Evolutionary conservation across 768 basidiomycete species (phyloP).

Genomic region (Infundibulicybe gibba): DNA sequence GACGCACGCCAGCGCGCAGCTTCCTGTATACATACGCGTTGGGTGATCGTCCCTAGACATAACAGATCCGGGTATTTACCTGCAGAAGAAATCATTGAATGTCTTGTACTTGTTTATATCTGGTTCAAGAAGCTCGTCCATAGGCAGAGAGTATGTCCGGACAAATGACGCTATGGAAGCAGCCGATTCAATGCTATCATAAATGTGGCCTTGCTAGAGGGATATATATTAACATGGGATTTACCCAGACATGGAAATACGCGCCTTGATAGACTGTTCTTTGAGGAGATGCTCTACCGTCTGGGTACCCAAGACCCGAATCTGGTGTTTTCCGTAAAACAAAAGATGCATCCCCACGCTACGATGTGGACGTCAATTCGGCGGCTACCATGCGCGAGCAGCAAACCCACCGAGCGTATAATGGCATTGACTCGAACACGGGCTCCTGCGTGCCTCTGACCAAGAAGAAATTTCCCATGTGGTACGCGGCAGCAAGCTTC

Average conservation of each 20-base stretch:
- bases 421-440: slow-evolving; percentile 74
- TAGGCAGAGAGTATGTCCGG: slow-evolving; percentile 47
- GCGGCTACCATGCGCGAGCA: slow-evolving; percentile 5
- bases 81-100: slow-evolving; percentile 80
- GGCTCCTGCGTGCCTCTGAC: slow-evolving; percentile 43
- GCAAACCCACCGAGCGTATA: slow-evolving; percentile 46
- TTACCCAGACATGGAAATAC: slow-evolving; percentile 1
- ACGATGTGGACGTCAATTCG: not conserved
- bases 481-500: slow-evolving; percentile 45
- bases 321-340: slow-evolving; percentile 54
- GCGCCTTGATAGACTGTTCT: slow-evolving; percentile 52
- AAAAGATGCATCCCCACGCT: slow-evolving; percentile 74
- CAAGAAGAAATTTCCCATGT: slow-evolving; percentile 57
- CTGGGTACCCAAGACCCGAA: slow-evolving; percentile 43
- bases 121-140: slow-evolving; percentile 58
- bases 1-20: slow-evolving; percentile 56
- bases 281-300: slow-evolving; percentile 46
- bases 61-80: slow-evolving; percentile 22
- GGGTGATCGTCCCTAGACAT: not conserved
- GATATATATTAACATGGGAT: not conserved
- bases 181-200: slow-evolving; percentile 48
- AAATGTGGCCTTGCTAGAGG: slow-evolving; percentile 49
- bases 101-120: slow-evolving; percentile 58
- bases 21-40: slow-evolving; percentile 28
- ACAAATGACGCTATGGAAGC: slow-evolving; percentile 55